phyloP scores from a whole-genome alignment of 2,329 filamentous ascomycete species.

The Incumbomyces delicatus region DNA sequence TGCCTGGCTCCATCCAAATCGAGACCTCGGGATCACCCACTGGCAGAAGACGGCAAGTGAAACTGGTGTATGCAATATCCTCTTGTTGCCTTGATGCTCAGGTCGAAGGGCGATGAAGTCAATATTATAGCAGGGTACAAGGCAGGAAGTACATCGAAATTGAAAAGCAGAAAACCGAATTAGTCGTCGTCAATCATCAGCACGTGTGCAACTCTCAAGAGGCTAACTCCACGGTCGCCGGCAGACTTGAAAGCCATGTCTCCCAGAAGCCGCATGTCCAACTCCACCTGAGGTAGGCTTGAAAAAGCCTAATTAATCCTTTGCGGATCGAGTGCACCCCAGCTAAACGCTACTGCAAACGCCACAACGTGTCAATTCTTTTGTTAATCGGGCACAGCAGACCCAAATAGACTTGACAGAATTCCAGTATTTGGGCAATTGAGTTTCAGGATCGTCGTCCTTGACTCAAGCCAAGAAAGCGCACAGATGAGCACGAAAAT shows the following conservation, averaged over 20 bases:
- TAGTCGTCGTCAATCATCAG: neutral
- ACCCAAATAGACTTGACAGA: too few species aligned
- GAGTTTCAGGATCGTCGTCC: too few species aligned
- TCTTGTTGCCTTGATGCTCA: constrained; percentile 1
- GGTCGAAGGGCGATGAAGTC: neutral
- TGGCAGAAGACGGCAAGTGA: neutral
- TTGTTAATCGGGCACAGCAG: too few species aligned
- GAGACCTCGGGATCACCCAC: neutral
- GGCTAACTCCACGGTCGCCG: neutral
- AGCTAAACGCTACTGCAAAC: neutral
- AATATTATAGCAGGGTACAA: neutral
- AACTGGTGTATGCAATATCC: neutral
- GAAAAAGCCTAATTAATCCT: neutral
- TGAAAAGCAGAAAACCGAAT: neutral
- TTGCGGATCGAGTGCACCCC: too few species aligned
- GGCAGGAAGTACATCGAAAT: neutral
- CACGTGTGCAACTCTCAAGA: neutral
- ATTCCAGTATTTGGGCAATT: too few species aligned
- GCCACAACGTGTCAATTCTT: neutral
- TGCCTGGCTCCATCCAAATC: neutral
- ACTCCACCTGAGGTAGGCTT: neutral
- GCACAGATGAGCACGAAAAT: too few species aligned
- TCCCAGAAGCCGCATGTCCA: neutral
- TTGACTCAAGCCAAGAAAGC: too few species aligned
- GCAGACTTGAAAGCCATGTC: too few species aligned